A percentile compares a stretch with the other conserved stretches of the same genome.
Evolutionary conservation across 495 filamentous ascomycete species (phyloP).

Genomic region (Pyrenula aspistea): DNA sequence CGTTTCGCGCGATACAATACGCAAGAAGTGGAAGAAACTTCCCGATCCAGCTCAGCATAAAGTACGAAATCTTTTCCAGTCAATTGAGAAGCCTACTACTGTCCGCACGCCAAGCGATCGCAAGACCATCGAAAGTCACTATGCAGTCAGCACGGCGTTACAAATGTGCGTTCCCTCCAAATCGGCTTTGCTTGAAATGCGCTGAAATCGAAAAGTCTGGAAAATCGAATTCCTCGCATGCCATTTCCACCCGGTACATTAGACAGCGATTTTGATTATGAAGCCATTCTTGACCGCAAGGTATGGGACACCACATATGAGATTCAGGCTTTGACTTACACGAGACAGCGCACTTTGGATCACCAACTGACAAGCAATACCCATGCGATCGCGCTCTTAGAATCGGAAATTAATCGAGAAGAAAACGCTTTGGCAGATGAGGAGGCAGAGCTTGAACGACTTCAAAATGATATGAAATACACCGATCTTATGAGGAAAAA

Average conservation of each 20-base stretch:
- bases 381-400: constrained; percentile 42
- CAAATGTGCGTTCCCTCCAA: constrained; percentile 24
- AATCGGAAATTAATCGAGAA: constrained; percentile 41
- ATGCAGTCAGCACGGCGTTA: constrained; percentile 33
- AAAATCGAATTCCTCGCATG: constrained; percentile 39
- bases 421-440: constrained; percentile 38
- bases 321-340: constrained; percentile 1
- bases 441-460: constrained; percentile 29
- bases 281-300: constrained; percentile 45
- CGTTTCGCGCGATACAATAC: constrained; percentile 43
- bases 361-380: constrained; percentile 35
- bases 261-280: constrained; percentile 47
- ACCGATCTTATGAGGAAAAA: constrained; percentile 32
- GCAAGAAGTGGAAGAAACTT: constrained; percentile 45
- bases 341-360: constrained; percentile 33
- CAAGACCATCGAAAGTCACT: constrained; percentile 43
- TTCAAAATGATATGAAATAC: constrained; percentile 42
- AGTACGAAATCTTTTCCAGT: constrained; percentile 37
- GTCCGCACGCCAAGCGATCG: constrained; percentile 39
- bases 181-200: constrained; percentile 10
- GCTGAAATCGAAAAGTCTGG: constrained; percentile 20
- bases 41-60: constrained; percentile 37
- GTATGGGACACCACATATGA: constrained; percentile 15
- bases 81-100: constrained; percentile 43
- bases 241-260: constrained; percentile 47